These are phyloP conservation scores for Amborella trichopoda DNA, from an alignment of 164 flowering plant species.

Conservation along the genomic window DNA sequence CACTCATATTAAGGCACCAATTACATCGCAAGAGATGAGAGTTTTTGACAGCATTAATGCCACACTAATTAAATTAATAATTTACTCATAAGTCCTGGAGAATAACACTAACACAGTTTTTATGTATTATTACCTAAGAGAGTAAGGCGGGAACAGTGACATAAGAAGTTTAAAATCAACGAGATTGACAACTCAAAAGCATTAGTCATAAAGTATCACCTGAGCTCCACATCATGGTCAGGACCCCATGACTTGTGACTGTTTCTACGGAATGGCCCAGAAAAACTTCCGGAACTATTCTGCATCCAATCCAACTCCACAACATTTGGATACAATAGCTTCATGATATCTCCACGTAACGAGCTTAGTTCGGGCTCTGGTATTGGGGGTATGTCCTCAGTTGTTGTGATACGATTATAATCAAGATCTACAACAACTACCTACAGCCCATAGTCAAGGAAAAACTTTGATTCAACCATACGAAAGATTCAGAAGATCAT, in stretches of 20 bases:
- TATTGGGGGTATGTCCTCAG: conserved; percentile 94
- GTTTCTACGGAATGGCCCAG: conserved; percentile 37
- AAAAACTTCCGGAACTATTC: conserved; percentile 17
- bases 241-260: conserved; percentile 73
- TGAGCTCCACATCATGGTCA: conserved; percentile 83
- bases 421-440: conserved; percentile 97
- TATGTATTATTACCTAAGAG: no score
- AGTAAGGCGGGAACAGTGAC: no score
- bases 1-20: no score
- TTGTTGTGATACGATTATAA: conserved; percentile 57
- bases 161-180: no score
- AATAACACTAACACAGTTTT: no score
- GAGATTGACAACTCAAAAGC: no score
- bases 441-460: conserved; percentile 23
- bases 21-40: no score
- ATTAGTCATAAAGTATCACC: conserved; percentile 40
- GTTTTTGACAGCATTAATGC: no score
- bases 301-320: conserved; percentile 77
- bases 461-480: no score
- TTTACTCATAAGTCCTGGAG: no score
- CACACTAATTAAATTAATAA: no score
- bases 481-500: no score
- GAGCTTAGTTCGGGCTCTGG: conserved; percentile 86
- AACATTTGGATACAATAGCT: conserved; percentile 74
- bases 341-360: conserved; percentile 63